Percentiles rank a stretch among this genome's conserved stretches.
Conservation (phyloP, 2,329 filamentous ascomycete species). For the Calonectria multiphialidica region DNA sequence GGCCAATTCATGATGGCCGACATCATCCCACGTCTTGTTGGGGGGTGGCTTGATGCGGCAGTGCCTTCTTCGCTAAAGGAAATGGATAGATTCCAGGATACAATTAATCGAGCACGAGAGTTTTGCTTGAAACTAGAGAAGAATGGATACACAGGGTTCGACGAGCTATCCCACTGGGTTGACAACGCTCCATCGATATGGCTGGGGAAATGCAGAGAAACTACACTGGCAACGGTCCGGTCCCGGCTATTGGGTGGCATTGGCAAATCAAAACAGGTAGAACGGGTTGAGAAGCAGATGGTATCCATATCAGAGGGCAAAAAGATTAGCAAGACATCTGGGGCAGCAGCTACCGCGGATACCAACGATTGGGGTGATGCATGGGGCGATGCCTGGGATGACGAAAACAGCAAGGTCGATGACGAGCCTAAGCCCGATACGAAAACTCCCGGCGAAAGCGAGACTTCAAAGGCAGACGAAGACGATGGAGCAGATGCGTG, state of each 20-base stretch:
- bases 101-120: conserved; percentile 71
- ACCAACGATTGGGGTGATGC: conserved; percentile 78
- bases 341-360: conserved; percentile 56
- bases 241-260: conserved; percentile 76
- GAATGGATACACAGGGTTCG: conserved; percentile 72
- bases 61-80: conserved; percentile 82
- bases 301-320: conserved; percentile 76
- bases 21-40: conserved; percentile 76
- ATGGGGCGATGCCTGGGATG: conserved; percentile 86
- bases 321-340: conserved; percentile 68
- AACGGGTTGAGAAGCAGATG: conserved; percentile 86
- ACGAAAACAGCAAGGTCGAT: conserved; percentile 65
- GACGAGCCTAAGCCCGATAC: conserved; percentile 35
- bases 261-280: conserved; percentile 76
- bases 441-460: conserved; percentile 28
- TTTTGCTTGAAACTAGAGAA: conserved; percentile 75
- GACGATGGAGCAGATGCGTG: conserved; percentile 75
- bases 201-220: conserved; percentile 86
- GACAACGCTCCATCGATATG: conserved; percentile 84
- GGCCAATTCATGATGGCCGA: conserved; percentile 78
- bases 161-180: conserved; percentile 82
- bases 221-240: conserved; percentile 80
- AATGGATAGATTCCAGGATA: conserved; percentile 77
- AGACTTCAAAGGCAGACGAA: conserved; percentile 40
- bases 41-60: conserved; percentile 79